Evolutionary conservation across 805 yeast species (phyloP).

Genomic region (Metschnikowia amazonensis): DNA sequence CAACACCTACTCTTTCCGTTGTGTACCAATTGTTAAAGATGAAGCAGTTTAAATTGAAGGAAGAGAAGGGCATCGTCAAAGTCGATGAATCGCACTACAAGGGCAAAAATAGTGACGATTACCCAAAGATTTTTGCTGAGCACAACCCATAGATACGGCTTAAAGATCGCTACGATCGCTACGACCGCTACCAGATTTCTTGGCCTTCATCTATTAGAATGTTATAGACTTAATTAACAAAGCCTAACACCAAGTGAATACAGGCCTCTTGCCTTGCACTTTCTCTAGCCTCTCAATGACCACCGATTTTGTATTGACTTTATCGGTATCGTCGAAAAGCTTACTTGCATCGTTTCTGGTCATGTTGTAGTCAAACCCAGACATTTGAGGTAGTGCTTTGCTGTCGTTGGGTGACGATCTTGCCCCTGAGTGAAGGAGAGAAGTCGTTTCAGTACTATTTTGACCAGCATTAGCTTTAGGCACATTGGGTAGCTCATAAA

Average conservation of each 20-base stretch:
- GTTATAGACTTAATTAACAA: not conserved
- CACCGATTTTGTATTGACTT: constrained; percentile 40
- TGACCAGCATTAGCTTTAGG: not conserved
- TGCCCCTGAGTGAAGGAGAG: not conserved
- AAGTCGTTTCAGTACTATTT: not conserved
- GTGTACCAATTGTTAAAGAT: constrained; percentile 58
- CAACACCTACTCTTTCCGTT: constrained; percentile 55
- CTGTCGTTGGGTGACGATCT: not conserved
- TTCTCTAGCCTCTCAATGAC: constrained; percentile 58
- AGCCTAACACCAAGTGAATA: constrained; percentile 57
- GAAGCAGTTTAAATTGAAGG: constrained; percentile 60
- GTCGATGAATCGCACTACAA: constrained; percentile 12
- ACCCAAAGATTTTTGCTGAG: constrained; percentile 16
- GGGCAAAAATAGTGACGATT: constrained; percentile 17
- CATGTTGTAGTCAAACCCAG: constrained; percentile 24
- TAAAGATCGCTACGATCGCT: not conserved
- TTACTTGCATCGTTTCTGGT: constrained; percentile 9
- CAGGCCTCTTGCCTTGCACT: constrained; percentile 54
- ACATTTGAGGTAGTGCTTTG: constrained; percentile 11
- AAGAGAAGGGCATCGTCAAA: constrained; percentile 41
- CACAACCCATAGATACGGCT: not conserved
- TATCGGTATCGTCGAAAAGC: not conserved
- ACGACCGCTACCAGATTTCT: not conserved
- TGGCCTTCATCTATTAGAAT: not conserved
- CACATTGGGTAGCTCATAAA: constrained; percentile 16